Percentiles rank a stretch among this genome's conserved stretches.
Conservation (phyloP, 2,329 filamentous ascomycete genomes). For the Geoglossum cookeanum region DNA sequence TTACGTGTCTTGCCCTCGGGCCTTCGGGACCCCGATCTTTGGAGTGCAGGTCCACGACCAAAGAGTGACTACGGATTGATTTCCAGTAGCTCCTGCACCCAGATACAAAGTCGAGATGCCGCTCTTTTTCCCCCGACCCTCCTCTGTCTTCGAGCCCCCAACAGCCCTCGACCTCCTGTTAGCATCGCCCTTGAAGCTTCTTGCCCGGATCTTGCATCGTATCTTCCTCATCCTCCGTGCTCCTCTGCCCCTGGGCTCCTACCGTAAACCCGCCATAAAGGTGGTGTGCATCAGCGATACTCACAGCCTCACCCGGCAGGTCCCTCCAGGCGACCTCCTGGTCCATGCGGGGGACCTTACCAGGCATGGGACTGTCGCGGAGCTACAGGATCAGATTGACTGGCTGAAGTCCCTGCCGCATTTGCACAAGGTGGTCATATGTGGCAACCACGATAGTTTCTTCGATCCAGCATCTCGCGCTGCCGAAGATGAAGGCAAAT, state of each 20-base stretch:
- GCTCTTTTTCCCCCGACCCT: not conserved
- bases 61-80: not conserved
- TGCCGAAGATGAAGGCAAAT: slow-evolving; percentile 34
- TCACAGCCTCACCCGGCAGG: slow-evolving; percentile 43
- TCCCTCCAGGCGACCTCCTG: slow-evolving; percentile 65
- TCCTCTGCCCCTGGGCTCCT: slow-evolving; percentile 37
- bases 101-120: not conserved
- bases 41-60: not conserved
- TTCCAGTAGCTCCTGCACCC: not conserved
- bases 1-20: not conserved
- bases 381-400: slow-evolving; percentile 68
- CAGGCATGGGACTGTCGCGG: slow-evolving; percentile 47
- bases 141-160: slow-evolving; percentile 24
- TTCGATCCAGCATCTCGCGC: slow-evolving; percentile 49
- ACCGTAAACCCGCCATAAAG: slow-evolving; percentile 38
- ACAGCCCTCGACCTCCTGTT: slow-evolving; percentile 43
- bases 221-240: slow-evolving; percentile 50
- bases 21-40: not conserved
- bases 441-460: slow-evolving; percentile 78
- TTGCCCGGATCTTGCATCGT: slow-evolving; percentile 43
- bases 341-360: slow-evolving; percentile 82
- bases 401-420: slow-evolving; percentile 64
- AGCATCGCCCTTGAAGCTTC: slow-evolving; percentile 45
- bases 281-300: slow-evolving; percentile 86
- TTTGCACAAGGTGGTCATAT: slow-evolving; percentile 59